Percentiles rank a stretch among this genome's conserved stretches.
Conservation (phyloP, 768 basidiomycete genomes). For the Pilatotrama ljubarskyi region DNA sequence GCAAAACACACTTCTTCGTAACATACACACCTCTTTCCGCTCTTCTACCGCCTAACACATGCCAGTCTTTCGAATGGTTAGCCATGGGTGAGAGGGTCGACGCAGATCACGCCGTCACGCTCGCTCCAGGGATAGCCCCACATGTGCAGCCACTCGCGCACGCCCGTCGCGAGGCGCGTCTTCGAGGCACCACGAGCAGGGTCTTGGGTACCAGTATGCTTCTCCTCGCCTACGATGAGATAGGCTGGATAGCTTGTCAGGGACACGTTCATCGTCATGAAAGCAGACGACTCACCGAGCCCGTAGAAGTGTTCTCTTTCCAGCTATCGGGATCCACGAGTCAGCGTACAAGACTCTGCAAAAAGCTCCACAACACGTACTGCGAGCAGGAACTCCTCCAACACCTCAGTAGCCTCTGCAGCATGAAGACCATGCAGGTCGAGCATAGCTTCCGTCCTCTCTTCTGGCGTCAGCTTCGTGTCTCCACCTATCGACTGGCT, state of each 20-base stretch:
- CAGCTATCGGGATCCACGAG: constrained; percentile 45
- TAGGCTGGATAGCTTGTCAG: constrained; percentile 53
- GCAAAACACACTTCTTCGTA: background rate
- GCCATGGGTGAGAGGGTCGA: constrained; percentile 78
- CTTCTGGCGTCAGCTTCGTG: constrained; percentile 71
- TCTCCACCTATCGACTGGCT: constrained; percentile 49
- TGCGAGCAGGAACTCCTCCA: constrained; percentile 85
- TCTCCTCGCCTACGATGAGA: constrained; percentile 91
- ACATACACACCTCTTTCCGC: constrained; percentile 1
- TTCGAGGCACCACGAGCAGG: constrained; percentile 78
- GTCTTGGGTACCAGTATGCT: constrained; percentile 93
- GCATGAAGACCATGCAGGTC: constrained; percentile 95
- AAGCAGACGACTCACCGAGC: constrained; percentile 51
- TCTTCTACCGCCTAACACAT: background rate
- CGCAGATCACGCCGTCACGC: constrained; percentile 84
- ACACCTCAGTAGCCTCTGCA: constrained; percentile 87
- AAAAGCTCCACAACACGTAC: constrained; percentile 49
- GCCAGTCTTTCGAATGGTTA: background rate
- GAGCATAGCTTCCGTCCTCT: constrained; percentile 84
- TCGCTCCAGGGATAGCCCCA: constrained; percentile 98
- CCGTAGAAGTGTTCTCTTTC: constrained; percentile 89
- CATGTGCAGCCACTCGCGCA: constrained; percentile 88
- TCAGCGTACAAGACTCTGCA: background rate
- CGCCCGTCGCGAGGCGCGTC: constrained; percentile 78
- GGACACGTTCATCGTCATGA: background rate